These are phyloP conservation scores for Lanmaoa rubissima DNA, from an alignment of 768 basidiomycete species.

Conservation along the genomic window DNA sequence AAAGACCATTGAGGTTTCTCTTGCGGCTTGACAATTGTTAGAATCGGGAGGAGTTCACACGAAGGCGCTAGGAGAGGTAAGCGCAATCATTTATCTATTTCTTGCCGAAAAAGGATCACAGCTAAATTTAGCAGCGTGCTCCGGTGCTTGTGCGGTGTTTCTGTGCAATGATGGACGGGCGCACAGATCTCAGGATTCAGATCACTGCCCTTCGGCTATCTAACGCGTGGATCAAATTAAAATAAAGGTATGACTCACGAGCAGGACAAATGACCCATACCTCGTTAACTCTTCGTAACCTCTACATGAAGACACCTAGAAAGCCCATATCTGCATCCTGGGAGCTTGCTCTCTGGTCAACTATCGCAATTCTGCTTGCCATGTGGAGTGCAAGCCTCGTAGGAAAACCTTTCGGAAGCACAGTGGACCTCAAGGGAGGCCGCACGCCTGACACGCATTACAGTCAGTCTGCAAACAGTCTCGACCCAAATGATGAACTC, in stretches of 20 bases:
- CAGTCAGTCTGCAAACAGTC: constrained; percentile 12
- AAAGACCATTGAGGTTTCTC: constrained; percentile 4
- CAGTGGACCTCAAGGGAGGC: background rate
- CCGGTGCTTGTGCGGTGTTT: constrained; percentile 11
- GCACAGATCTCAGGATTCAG: background rate
- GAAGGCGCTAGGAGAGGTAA: background rate
- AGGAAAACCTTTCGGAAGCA: background rate
- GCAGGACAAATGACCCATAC: background rate
- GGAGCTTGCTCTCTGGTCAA: constrained; percentile 26
- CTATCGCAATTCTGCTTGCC: constrained; percentile 16
- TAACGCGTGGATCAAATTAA: background rate
- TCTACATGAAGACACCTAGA: constrained; percentile 15
- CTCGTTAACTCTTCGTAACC: background rate
- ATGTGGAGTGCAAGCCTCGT: constrained; percentile 19
- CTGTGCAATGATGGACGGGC: background rate
- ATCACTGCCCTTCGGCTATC: constrained; percentile 2
- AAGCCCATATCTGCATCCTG: background rate
- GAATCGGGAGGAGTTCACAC: background rate
- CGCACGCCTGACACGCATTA: constrained; percentile 5
- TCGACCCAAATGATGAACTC: background rate
- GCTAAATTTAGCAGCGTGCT: background rate
- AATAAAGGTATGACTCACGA: constrained; percentile 1
- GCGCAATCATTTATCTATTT: constrained; percentile 5
- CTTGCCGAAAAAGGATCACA: background rate
- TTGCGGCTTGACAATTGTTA: background rate